Evolutionary conservation across 2,329 filamentous ascomycete species (phyloP).

Genomic region (Ophiobolus disseminans): DNA sequence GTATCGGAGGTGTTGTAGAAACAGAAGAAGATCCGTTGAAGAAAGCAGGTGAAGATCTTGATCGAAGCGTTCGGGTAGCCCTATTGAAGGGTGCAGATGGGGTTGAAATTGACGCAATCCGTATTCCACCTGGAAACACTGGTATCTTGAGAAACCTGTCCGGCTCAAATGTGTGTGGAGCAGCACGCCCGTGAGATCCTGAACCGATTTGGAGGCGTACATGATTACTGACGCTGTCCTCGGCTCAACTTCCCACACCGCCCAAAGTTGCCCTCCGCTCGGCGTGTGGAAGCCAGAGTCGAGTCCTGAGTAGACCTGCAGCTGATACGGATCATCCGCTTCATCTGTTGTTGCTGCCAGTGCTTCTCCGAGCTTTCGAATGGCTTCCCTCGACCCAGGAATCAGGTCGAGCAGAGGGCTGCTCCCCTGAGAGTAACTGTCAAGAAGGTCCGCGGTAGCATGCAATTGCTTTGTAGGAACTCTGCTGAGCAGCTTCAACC

Average conservation of each 20-base stretch:
- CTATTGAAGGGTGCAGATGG: slow-evolving; percentile 9
- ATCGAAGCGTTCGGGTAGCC: slow-evolving; percentile 35
- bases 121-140: slow-evolving; percentile 45
- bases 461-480: slow-evolving; percentile 34
- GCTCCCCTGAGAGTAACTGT: slow-evolving; percentile 20
- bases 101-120: slow-evolving; percentile 26
- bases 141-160: slow-evolving; percentile 42
- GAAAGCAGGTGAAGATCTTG: slow-evolving; percentile 46
- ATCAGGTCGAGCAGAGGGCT: slow-evolving; percentile 26
- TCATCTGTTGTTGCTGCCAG: slow-evolving; percentile 34
- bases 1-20: slow-evolving; percentile 43
- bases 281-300: slow-evolving; percentile 49
- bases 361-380: slow-evolving; percentile 30
- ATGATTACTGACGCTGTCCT: slow-evolving; percentile 37
- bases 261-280: slow-evolving; percentile 43
- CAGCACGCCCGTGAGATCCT: slow-evolving; percentile 36
- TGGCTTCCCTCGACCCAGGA: slow-evolving; percentile 30
- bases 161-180: slow-evolving; percentile 47
- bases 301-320: slow-evolving; percentile 44
- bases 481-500: slow-evolving; percentile 38
- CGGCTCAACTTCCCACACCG: slow-evolving; percentile 43
- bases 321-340: slow-evolving; percentile 34
- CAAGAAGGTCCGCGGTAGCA: slow-evolving; percentile 21
- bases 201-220: slow-evolving; percentile 47
- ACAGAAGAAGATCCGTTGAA: slow-evolving; percentile 42